Percentiles rank a stretch among this genome's conserved stretches.
Conservation (phyloP, 345 rosid genomes). For the Rhodamnia rubescens region DNA sequence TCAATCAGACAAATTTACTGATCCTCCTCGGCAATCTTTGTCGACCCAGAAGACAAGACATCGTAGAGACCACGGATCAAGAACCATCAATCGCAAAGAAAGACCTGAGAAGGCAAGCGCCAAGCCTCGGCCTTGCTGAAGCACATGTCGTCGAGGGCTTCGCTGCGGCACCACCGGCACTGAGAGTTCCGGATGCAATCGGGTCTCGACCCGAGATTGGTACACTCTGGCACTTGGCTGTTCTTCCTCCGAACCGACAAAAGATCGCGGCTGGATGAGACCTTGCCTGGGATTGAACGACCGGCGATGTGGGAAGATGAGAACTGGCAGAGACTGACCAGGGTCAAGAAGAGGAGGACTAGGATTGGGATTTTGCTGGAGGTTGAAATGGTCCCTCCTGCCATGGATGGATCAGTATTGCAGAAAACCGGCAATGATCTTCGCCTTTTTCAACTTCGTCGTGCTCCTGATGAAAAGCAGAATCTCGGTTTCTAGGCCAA, state of each 20-base stretch:
- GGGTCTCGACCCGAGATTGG: conserved; percentile 42
- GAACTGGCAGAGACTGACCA: conserved; percentile 2
- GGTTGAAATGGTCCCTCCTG: neutral
- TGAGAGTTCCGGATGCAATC: conserved; percentile 43
- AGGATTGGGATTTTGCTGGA: neutral
- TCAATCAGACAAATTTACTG: neutral
- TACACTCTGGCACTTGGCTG: conserved; percentile 37
- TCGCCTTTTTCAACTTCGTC: neutral
- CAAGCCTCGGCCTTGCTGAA: conserved; percentile 50
- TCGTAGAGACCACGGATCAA: neutral
- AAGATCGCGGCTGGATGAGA: conserved; percentile 13
- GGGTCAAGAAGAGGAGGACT: conserved; percentile 2
- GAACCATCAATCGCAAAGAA: conserved; percentile 31
- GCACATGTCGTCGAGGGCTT: conserved; percentile 69
- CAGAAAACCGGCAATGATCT: neutral
- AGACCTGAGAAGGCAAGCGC: conserved; percentile 68
- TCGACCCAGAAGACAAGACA: neutral
- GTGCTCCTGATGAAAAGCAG: neutral
- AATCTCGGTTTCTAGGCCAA: neutral
- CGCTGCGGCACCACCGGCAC: conserved; percentile 76
- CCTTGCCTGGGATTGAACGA: neutral
- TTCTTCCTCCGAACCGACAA: conserved; percentile 21
- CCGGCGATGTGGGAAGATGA: conserved; percentile 8
- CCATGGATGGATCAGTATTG: neutral
- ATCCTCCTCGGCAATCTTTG: neutral